Evolutionary conservation across 345 rosid genomes (phyloP), one percentile per base, ranked within the genome.

Genomic region (Acer yangbiense): DNA sequence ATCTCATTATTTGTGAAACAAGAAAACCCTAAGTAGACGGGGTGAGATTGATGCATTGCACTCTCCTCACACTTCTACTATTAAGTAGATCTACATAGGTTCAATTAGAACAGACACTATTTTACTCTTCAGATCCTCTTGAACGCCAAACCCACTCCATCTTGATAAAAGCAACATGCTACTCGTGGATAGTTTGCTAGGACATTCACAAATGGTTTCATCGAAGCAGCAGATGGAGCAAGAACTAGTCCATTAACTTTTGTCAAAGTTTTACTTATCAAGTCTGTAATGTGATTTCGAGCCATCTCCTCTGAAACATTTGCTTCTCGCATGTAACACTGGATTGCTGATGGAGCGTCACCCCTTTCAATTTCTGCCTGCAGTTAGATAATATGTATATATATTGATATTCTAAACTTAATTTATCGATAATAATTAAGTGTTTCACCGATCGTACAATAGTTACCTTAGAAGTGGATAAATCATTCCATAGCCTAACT

Each of bases 291-390:
- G 66, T 84, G 83, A 21, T 76, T 57, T 78, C 68, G 74, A 8
- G 90, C 89, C 44, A 18, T 43, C 44, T 72, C 83, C 68, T 85
- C 93, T 6, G 86, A 71, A 39, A 79, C 85, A 35, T 85, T 73
- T 44, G 16, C 61, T 70, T 88, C 91, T 68, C 58, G 25, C 89
- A 85, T 85, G 65, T 64, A 77, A 62, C 91, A 86, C n/a, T 65
- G 18, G 55, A 90, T 69, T 0, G 90, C 83, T 16, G 91, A 86
- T 10, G 91, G 81, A 6, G 84, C 85, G 68, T 86, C 90, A 23
- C 90, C 91, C 73, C 91, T 86, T 76, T 90, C 90, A 48, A 55
- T 71, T 60, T 90, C 91, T 2, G 82, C 90, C 91, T 88, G 80
- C 18, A 41, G 44, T 41, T 23, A 23, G 25, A 23, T 23, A 23